phyloP scores from a whole-genome alignment of 2,329 filamentous ascomycete genomes.

The Tolypocladium sp. region DNA sequence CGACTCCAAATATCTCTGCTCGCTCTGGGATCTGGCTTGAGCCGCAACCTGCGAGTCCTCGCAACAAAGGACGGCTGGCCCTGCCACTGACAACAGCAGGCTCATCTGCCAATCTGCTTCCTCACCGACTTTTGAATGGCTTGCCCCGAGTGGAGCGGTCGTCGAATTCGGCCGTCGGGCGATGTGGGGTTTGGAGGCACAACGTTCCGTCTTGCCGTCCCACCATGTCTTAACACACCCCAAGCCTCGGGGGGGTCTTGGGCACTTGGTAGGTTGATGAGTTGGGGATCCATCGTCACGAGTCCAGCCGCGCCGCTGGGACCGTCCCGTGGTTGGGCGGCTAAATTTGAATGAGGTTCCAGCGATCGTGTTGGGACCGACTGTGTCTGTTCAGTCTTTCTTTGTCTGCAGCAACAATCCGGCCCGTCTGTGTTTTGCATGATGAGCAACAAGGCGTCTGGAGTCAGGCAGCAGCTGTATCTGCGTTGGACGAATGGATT shows the following conservation, averaged over 20 bases:
- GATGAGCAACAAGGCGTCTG: not conserved
- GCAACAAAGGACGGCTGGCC: not conserved
- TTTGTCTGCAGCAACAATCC: not conserved
- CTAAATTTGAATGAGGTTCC: not conserved
- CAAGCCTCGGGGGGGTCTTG: not conserved
- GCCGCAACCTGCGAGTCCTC: not conserved
- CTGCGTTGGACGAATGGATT: not conserved
- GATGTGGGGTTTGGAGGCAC: conserved; percentile 1
- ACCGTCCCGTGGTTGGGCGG: not conserved
- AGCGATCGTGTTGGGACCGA: not conserved
- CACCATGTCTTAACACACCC: not conserved
- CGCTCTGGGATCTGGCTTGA: not conserved
- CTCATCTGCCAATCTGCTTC: not conserved
- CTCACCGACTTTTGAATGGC: conserved; percentile 22
- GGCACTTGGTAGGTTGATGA: not conserved
- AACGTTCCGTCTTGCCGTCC: conserved; percentile 2
- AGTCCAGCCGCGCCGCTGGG: not conserved
- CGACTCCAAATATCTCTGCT: not conserved
- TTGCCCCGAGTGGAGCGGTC: conserved; percentile 14
- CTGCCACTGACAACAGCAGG: not conserved
- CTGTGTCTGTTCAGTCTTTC: not conserved
- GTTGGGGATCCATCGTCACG: not conserved
- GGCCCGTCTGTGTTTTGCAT: not conserved
- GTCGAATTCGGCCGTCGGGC: conserved; percentile 6
- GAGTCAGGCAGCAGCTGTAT: not conserved